phyloP scores from a whole-genome alignment of 805 yeast genomes.

The Candida xyloterini region DNA sequence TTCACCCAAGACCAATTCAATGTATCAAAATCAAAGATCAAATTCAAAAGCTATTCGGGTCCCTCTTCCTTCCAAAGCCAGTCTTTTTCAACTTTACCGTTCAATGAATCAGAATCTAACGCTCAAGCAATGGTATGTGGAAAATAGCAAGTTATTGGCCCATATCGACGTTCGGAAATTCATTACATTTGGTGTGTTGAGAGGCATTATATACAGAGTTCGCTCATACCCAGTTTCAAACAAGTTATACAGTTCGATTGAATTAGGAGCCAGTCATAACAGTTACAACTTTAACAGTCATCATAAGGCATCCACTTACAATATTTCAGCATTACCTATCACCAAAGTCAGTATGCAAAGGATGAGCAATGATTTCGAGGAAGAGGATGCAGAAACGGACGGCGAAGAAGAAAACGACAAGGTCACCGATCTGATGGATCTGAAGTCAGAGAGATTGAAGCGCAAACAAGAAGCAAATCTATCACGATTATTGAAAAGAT shows the following conservation, averaged over 20 bases:
- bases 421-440: conserved; percentile 20
- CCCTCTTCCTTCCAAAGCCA: conserved; percentile 58
- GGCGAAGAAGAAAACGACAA: conserved; percentile 23
- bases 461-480: conserved; percentile 36
- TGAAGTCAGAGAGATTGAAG: conserved; percentile 21
- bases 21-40: conserved; percentile 6
- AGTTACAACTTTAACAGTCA: conserved; percentile 6
- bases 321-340: conserved; percentile 20
- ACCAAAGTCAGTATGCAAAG: conserved; percentile 18
- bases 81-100: conserved; percentile 69
- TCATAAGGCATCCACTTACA: conserved; percentile 12
- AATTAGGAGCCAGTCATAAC: conserved; percentile 19
- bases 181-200: conserved; percentile 78
- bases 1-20: conserved; percentile 15
- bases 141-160: conserved; percentile 53
- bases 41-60: conserved; percentile 11
- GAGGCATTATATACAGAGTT: conserved; percentile 79
- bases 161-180: conserved; percentile 82
- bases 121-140: conserved; percentile 77
- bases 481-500: conserved; percentile 45
- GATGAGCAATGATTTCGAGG: conserved; percentile 21
- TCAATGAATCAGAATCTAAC: conserved; percentile 76
- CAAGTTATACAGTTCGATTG: conserved; percentile 38
- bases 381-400: conserved; percentile 8
- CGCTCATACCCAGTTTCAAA: conserved; percentile 67